Percentiles rank a stretch among this genome's conserved stretches.
Conservation (phyloP, 352 stramenopile genomes). For the Globisporangium parvum region DNA sequence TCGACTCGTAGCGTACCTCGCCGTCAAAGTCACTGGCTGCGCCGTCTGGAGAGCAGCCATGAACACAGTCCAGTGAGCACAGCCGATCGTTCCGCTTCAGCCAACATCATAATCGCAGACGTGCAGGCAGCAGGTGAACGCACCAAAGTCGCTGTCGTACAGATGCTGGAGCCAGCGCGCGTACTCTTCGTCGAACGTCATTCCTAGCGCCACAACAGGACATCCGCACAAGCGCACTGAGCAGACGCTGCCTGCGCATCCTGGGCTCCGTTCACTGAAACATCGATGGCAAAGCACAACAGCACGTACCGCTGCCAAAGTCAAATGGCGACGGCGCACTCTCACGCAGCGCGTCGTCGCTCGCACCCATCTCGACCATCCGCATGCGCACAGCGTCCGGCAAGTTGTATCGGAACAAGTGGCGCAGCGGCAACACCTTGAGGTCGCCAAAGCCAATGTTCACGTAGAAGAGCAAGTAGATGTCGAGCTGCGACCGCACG, state of each 20-base stretch:
- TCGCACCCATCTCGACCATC: slow-evolving; percentile 64
- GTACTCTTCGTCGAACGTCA: slow-evolving; percentile 86
- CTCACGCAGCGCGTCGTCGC: slow-evolving; percentile 60
- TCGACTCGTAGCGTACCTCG: slow-evolving; percentile 18
- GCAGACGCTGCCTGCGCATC: too few relatives aligned
- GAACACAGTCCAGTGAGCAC: not conserved
- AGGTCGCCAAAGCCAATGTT: slow-evolving; percentile 39
- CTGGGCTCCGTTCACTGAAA: not conserved
- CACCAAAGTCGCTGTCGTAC: slow-evolving; percentile 83
- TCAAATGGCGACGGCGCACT: slow-evolving; percentile 64
- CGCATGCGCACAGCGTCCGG: slow-evolving; percentile 52
- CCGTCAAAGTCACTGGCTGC: slow-evolving; percentile 45
- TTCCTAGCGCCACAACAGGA: slow-evolving; percentile 15
- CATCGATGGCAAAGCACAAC: not conserved
- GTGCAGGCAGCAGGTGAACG: slow-evolving; percentile 6
- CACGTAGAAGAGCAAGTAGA: slow-evolving; percentile 78
- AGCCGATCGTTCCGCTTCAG: not conserved
- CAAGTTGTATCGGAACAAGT: slow-evolving; percentile 76
- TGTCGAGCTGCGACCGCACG: slow-evolving; percentile 42
- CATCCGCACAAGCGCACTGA: not conserved
- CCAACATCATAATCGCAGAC: not conserved
- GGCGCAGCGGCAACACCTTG: slow-evolving; percentile 57
- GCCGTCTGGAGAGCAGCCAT: slow-evolving; percentile 23
- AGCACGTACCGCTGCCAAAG: slow-evolving; percentile 28
- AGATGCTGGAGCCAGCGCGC: slow-evolving; percentile 82